These are phyloP conservation scores for Sisymbrium irio DNA, from an alignment of 345 rosid genomes.

Conservation along the genomic window DNA sequence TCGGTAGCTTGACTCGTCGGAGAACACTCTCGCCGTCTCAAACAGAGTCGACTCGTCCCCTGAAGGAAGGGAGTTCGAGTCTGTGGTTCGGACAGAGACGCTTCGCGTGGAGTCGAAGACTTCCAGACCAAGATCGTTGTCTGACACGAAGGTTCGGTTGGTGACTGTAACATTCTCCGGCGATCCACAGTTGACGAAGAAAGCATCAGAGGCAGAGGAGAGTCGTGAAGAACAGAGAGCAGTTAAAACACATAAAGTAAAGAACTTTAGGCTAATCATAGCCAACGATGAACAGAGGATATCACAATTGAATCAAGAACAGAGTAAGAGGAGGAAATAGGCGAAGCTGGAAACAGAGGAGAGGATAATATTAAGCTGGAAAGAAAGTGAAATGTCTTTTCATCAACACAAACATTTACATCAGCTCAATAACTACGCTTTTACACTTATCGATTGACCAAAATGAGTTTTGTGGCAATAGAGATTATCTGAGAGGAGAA, in stretches of 20 bases:
- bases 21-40: slow-evolving; percentile 59
- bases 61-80: slow-evolving; percentile 29
- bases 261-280: slow-evolving; percentile 35
- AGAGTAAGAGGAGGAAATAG: background rate
- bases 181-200: slow-evolving; percentile 76
- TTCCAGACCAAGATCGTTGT: slow-evolving; percentile 24
- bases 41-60: slow-evolving; percentile 44
- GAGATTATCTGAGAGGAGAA: background rate
- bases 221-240: slow-evolving; percentile 28
- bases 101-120: slow-evolving; percentile 31
- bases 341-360: background rate
- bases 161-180: slow-evolving; percentile 39
- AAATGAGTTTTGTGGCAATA: no score
- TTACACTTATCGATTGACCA: slow-evolving; percentile 13
- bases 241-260: slow-evolving; percentile 31
- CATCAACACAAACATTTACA: background rate
- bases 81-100: slow-evolving; percentile 24
- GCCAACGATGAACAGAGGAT: slow-evolving; percentile 21
- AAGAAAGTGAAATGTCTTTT: background rate
- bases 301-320: background rate
- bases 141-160: slow-evolving; percentile 49
- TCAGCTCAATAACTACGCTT: slow-evolving; percentile 9
- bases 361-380: background rate
- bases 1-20: slow-evolving; percentile 37
- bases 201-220: slow-evolving; percentile 52